Evolutionary conservation across 345 rosid species (phyloP).

Genomic region (Cochlearia excelsa): DNA sequence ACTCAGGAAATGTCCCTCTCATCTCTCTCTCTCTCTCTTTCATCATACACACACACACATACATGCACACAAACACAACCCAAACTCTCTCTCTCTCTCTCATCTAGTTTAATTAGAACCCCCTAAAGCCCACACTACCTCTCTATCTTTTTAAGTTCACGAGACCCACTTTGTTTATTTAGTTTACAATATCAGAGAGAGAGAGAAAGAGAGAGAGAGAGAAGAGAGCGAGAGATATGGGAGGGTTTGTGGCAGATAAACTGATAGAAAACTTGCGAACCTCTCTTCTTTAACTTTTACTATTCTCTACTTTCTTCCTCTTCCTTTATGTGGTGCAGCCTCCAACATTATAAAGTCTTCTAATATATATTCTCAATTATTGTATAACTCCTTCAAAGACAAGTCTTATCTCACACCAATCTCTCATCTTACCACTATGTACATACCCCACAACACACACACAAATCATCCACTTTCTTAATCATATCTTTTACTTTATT

Average conservation of each 20-base stretch:
- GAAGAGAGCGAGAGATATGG: constrained; percentile 46
- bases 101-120: constrained; percentile 24
- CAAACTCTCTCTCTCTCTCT: constrained; percentile 31
- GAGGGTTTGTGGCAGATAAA: constrained; percentile 59
- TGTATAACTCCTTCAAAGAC: constrained; percentile 35
- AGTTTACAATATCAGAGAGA: constrained; percentile 37
- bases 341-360: constrained; percentile 62
- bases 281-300: constrained; percentile 52
- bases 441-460: constrained; percentile 18
- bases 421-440: constrained; percentile 35
- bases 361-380: constrained; percentile 45
- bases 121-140: constrained; percentile 29
- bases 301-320: constrained; percentile 45
- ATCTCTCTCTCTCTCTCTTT: constrained; percentile 37
- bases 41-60: constrained; percentile 28
- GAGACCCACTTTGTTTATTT: constrained; percentile 60
- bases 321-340: constrained; percentile 51
- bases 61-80: constrained; percentile 27
- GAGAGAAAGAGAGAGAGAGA: constrained; percentile 40
- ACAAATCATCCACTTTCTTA: constrained; percentile 27
- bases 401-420: constrained; percentile 53
- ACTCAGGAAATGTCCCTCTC: constrained; percentile 54
- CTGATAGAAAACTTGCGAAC: constrained; percentile 92
- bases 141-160: constrained; percentile 65
- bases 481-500: neutral